Percentiles rank a stretch among this genome's conserved stretches.
Conservation (phyloP, 305 asterid species). For the Fraxinus sp. region DNA sequence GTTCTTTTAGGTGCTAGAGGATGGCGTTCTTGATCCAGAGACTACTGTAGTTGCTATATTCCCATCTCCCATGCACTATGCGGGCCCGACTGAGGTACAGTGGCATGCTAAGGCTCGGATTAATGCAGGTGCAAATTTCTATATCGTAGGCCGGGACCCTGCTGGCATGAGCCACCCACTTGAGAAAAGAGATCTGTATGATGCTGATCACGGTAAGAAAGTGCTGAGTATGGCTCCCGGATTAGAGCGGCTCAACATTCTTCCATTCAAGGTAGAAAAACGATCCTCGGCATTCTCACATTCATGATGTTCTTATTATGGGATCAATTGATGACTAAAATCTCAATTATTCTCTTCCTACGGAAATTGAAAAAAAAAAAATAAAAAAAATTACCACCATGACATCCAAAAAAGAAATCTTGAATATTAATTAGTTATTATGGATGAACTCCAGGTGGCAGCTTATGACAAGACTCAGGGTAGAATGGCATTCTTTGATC, state of each 20-base stretch:
- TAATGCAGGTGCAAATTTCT: slow-evolving; percentile 91
- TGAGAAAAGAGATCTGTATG: slow-evolving; percentile 81
- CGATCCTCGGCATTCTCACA: neutral
- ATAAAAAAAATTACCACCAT: neutral
- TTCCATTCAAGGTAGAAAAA: slow-evolving; percentile 72
- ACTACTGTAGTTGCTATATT: slow-evolving; percentile 90
- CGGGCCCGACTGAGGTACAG: slow-evolving; percentile 97
- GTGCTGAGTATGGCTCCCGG: slow-evolving; percentile 96
- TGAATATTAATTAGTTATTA: neutral
- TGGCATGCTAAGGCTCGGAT: slow-evolving; percentile 98
- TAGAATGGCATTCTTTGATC: slow-evolving; percentile 94
- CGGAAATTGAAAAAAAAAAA: no score
- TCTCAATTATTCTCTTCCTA: no score
- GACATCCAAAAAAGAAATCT: neutral
- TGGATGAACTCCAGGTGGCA: slow-evolving; percentile 57
- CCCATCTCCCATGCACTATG: slow-evolving; percentile 97
- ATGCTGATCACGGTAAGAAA: slow-evolving; percentile 93
- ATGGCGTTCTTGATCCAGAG: slow-evolving; percentile 85
- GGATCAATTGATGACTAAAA: no score
- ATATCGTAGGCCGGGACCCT: slow-evolving; percentile 88
- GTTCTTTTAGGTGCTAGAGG: slow-evolving; percentile 71
- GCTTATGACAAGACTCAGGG: slow-evolving; percentile 82
- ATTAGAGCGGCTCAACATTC: slow-evolving; percentile 72
- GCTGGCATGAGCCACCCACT: slow-evolving; percentile 94
- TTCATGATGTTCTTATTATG: no score